phyloP scores from a whole-genome alignment of 176 grass and related monocot genomes.

The Avena insularis region DNA sequence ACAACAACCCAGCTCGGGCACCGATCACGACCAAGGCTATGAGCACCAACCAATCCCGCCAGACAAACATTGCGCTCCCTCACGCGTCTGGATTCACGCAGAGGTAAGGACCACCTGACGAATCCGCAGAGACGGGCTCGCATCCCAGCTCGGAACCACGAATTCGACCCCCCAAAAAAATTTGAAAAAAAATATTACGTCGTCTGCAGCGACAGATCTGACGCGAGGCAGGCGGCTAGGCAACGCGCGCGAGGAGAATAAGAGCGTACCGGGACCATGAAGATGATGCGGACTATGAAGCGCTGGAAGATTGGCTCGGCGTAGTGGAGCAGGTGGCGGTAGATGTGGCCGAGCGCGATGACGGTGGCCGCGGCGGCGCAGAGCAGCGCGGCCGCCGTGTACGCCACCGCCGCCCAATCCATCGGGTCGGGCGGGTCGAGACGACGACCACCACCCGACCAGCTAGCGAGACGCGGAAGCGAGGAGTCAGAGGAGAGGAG shows the following conservation, averaged over 20 bases:
- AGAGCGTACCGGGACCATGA: constrained; percentile 81
- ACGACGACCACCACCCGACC: neutral
- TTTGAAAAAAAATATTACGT: neutral
- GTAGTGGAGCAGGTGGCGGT: constrained; percentile 89
- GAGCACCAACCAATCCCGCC: neutral
- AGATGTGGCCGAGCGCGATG: constrained; percentile 76
- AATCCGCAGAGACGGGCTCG: neutral
- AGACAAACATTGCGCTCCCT: neutral
- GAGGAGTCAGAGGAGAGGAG: neutral
- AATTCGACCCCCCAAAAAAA: neutral
- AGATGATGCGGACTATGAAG: constrained; percentile 89
- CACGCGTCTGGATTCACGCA: neutral
- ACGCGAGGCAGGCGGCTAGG: neutral
- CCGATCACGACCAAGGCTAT: neutral
- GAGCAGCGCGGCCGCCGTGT: constrained; percentile 73
- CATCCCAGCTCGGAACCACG: neutral
- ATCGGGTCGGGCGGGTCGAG: constrained; percentile 42
- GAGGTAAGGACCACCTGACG: neutral
- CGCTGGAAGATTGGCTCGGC: constrained; percentile 83
- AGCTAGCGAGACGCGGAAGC: neutral
- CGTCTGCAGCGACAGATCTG: constrained; percentile 47
- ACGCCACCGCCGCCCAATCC: constrained; percentile 67
- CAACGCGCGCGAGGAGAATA: neutral
- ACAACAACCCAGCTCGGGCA: neutral
- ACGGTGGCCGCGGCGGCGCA: constrained; percentile 85